Base-by-base conservation (phyloP, 768 basidiomycete species). In the Fomitopsis pulvina region DNA sequence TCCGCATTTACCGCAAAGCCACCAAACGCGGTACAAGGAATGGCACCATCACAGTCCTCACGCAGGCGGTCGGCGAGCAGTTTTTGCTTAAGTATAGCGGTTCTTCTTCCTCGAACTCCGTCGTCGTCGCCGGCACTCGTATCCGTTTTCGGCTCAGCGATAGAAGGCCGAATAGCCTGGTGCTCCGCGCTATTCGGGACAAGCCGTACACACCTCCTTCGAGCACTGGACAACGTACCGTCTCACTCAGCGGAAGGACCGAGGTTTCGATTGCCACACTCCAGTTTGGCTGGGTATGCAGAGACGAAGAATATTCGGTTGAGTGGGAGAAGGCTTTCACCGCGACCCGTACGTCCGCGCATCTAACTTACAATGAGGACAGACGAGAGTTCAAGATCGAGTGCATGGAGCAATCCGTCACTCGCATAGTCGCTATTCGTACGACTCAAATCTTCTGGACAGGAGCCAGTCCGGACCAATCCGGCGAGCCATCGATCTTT, bases 241-340 rank as follows among this genome's bases (percentile, higher is more conserved):
- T 4, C 29, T 8, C 29, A 30, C 29, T 30, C 41, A n/a, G 41
- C 41, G 41, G 24, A 20, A 24, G 7, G 7, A 10, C 18, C 8
- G 7, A 38, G 2, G 48, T 59, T n/a, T 34, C 48, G 5, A 43
- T 59, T 24, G 20, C n/a, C 4, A 39, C 50, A 2, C 52, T 84
- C 25, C 80, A 82, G 56, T 80, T 81, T 54, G 76, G 79, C 14
- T 81, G 79, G 81, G 66, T 70, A 55, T 81, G 80, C 52, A 71
- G 80, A 20, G 79, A 81, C 57, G 60, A 65, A 4, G 67, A 70
- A 0, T 72, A 78, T 52, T 85, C 83, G n/a, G 63, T 75, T 38
- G 81, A 84, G 61, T 80, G 77, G 72, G 77, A 80, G 62, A 60
- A 65, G 21, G 3, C 28, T 8, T 67, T 37, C 34, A 61, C 45